Conservation (phyloP, 2,329 filamentous ascomycete genomes). For the Alternaria sp. region DNA sequence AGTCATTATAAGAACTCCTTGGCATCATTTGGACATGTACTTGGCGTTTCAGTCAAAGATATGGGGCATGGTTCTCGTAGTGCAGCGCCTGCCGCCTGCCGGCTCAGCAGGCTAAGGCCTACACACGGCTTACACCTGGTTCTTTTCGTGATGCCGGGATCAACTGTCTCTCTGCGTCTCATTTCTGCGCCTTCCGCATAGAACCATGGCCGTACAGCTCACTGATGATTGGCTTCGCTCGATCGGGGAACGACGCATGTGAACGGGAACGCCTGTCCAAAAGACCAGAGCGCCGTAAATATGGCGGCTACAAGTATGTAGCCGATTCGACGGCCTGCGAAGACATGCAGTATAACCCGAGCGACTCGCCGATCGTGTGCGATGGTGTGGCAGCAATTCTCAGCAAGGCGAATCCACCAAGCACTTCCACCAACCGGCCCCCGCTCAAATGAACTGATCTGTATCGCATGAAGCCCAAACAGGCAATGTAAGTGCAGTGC, state of each 20-base stretch:
- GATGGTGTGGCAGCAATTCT: background rate
- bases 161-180: background rate
- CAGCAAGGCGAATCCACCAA: background rate
- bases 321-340: slow-evolving; percentile 2
- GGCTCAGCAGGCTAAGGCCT: background rate
- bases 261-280: background rate
- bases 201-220: background rate
- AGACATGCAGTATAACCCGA: background rate
- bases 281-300: background rate
- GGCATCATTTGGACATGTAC: slow-evolving; percentile 10
- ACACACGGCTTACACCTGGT: background rate
- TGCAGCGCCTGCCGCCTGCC: background rate
- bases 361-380: background rate
- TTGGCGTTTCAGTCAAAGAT: slow-evolving; percentile 13
- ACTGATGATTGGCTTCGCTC: background rate
- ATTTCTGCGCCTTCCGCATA: background rate
- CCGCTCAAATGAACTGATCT: background rate
- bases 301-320: background rate
- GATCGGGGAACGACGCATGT: background rate
- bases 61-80: background rate
- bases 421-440: slow-evolving; percentile 10
- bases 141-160: background rate
- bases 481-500: background rate
- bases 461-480: background rate
- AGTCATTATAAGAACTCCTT: slow-evolving; percentile 2